Evolutionary conservation across 306 rosid species (phyloP).

Genomic region (Quercus glauca): DNA sequence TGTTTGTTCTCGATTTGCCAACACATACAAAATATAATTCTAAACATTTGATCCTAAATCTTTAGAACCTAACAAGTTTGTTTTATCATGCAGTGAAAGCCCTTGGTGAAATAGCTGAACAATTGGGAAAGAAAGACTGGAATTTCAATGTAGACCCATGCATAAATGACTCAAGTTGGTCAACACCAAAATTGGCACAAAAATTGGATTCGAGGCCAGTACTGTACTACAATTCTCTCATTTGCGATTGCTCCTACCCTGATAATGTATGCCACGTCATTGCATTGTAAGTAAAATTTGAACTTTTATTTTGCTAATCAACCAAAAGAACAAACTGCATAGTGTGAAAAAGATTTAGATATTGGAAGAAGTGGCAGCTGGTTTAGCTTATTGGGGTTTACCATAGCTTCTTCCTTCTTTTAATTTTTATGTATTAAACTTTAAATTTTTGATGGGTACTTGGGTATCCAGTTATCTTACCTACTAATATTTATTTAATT

Average conservation of each 20-base stretch:
- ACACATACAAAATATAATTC: too few species aligned
- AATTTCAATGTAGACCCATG: slow-evolving; percentile 22
- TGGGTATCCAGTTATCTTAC: too few species aligned
- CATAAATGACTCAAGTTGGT: slow-evolving; percentile 1
- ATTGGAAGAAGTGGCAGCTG: too few species aligned
- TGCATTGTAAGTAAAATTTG: background rate
- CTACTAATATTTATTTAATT: too few species aligned
- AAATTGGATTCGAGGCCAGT: background rate
- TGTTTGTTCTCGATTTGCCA: too few species aligned
- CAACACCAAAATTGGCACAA: slow-evolving; percentile 5
- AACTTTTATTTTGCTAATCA: background rate
- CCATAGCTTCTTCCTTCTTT: too few species aligned
- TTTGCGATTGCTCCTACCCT: slow-evolving; percentile 10
- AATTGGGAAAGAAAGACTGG: slow-evolving; percentile 24
- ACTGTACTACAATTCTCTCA: slow-evolving; percentile 15
- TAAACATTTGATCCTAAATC: too few species aligned
- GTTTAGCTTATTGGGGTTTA: too few species aligned
- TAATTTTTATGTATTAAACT: too few species aligned
- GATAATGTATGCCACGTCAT: slow-evolving; percentile 10
- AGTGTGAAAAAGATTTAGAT: too few species aligned
- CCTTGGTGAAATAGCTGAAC: background rate
- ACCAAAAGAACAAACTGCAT: background rate
- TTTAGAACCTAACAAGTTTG: too few species aligned
- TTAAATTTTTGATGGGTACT: too few species aligned
- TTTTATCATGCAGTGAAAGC: slow-evolving; percentile 9